Evolutionary conservation across 1,139 yeast species (phyloP).

Genomic region (Debaryomyces sp.): DNA sequence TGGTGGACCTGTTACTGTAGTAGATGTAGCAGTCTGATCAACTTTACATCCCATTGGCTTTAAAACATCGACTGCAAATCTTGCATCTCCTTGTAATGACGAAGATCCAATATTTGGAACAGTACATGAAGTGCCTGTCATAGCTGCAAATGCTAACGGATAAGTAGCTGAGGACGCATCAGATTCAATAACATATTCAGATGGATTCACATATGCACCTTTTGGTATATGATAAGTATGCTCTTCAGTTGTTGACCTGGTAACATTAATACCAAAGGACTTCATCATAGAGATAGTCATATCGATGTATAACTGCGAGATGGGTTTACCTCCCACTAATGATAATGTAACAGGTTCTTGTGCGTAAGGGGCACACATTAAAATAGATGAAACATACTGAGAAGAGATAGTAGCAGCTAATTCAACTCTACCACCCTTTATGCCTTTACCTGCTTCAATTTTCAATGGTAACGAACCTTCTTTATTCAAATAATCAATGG

Average conservation of each 20-base stretch:
- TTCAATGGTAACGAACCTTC: constrained; percentile 87
- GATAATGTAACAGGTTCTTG: constrained; percentile 82
- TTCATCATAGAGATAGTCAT: constrained; percentile 98
- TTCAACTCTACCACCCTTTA: constrained; percentile 90
- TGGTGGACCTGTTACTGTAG: constrained; percentile 91
- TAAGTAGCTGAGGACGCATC: constrained; percentile 99
- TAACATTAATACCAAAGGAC: constrained; percentile 82
- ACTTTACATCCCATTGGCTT: constrained; percentile 95
- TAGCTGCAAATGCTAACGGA: constrained; percentile 97
- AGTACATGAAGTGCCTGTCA: constrained; percentile 90
- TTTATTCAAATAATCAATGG: constrained; percentile 67
- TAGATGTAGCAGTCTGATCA: constrained; percentile 75
- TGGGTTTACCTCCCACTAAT: constrained; percentile 94
- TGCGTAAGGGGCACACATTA: constrained; percentile 99
- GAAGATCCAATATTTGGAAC: constrained; percentile 92
- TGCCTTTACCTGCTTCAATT: constrained; percentile 68
- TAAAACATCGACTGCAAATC: constrained; percentile 91
- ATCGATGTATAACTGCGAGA: constrained; percentile 91
- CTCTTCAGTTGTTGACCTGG: constrained; percentile 66
- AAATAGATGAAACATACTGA: constrained; percentile 92
- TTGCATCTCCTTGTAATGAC: constrained; percentile 96
- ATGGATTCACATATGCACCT: constrained; percentile 78
- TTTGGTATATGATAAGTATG: constrained; percentile 90
- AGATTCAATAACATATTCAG: constrained; percentile 85
- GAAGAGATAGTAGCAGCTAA: constrained; percentile 96